Conservation (phyloP, 331 rosid genomes). For the Arachis monticola region DNA sequence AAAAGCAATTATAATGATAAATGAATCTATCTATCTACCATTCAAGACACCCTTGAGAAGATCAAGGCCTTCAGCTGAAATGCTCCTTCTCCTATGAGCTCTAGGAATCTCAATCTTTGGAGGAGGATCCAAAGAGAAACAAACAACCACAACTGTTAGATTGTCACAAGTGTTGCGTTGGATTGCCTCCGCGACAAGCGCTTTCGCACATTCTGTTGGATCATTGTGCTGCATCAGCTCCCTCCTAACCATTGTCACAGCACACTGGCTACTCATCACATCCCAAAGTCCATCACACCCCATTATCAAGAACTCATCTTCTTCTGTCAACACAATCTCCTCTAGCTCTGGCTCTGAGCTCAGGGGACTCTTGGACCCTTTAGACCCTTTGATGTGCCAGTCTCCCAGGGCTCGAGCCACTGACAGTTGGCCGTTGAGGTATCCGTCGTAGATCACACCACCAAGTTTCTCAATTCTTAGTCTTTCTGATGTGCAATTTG, state of each 20-base stretch:
- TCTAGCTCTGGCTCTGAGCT: conserved; percentile 59
- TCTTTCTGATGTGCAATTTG: conserved; percentile 60
- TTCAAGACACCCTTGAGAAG: conserved; percentile 62
- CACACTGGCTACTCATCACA: conserved; percentile 70
- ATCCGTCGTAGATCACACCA: conserved; percentile 61
- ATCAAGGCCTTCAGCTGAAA: conserved; percentile 64
- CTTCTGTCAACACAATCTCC: conserved; percentile 50
- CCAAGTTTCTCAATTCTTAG: conserved; percentile 64
- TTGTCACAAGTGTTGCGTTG: conserved; percentile 60
- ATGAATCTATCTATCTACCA: conserved; percentile 40
- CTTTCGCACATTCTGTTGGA: conserved; percentile 46
- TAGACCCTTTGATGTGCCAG: conserved; percentile 63
- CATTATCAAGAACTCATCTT: conserved; percentile 59
- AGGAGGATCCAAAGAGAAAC: conserved; percentile 59
- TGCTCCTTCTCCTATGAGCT: conserved; percentile 58
- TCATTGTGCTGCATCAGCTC: conserved; percentile 58
- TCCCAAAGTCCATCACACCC: conserved; percentile 69
- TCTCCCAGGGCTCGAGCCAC: conserved; percentile 64
- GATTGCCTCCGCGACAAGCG: conserved; percentile 56
- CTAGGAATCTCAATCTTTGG: conserved; percentile 59
- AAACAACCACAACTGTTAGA: conserved; percentile 56
- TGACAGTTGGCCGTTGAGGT: conserved; percentile 60
- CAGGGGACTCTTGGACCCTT: conserved; percentile 57
- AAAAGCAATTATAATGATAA: not conserved
- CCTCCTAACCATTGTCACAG: conserved; percentile 62